Percentiles rank a stretch among this genome's conserved stretches.
These are phyloP conservation scores for Coniochaeta pulveracea DNA, from an alignment of 2,329 filamentous ascomycete genomes.

Conservation along the genomic window DNA sequence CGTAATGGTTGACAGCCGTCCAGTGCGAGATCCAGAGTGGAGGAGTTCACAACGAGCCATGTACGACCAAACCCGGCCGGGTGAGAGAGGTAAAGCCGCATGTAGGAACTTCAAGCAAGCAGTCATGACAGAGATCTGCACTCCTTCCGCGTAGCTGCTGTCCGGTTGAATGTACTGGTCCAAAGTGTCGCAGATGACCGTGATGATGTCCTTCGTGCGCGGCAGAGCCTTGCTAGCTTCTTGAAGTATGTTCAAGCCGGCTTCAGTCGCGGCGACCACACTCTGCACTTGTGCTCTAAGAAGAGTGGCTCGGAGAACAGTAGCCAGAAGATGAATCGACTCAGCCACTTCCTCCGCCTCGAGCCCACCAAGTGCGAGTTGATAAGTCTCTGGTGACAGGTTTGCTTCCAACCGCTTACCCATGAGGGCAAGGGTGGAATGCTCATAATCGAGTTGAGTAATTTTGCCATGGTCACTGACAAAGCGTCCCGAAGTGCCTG, in stretches of 20 bases:
- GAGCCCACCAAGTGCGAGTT: constrained; percentile 39
- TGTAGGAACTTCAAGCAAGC: constrained; percentile 74
- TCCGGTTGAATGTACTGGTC: constrained; percentile 57
- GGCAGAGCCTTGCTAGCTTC: constrained; percentile 45
- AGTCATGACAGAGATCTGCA: constrained; percentile 53
- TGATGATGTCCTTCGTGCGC: constrained; percentile 63
- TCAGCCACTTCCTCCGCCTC: constrained; percentile 56
- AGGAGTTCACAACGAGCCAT: constrained; percentile 72
- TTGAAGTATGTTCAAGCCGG: constrained; percentile 38
- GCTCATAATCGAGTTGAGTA: constrained; percentile 65
- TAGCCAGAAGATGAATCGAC: constrained; percentile 62
- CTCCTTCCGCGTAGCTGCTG: constrained; percentile 42
- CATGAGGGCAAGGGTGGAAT: constrained; percentile 71
- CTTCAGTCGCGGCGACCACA: constrained; percentile 14
- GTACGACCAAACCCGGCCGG: constrained; percentile 83
- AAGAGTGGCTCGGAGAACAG: constrained; percentile 47
- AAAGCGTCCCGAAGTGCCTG: constrained; percentile 58
- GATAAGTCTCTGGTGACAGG: constrained; percentile 42
- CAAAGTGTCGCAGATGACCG: constrained; percentile 73
- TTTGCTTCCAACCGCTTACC: constrained; percentile 65
- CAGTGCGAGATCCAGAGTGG: constrained; percentile 62
- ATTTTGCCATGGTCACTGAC: constrained; percentile 68
- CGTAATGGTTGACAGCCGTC: constrained; percentile 66
- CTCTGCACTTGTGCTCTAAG: constrained; percentile 20
- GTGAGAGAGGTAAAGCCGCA: constrained; percentile 60